Evolutionary conservation across 1,139 yeast species (phyloP).

Genomic region (Yamadazyma diddensiae): DNA sequence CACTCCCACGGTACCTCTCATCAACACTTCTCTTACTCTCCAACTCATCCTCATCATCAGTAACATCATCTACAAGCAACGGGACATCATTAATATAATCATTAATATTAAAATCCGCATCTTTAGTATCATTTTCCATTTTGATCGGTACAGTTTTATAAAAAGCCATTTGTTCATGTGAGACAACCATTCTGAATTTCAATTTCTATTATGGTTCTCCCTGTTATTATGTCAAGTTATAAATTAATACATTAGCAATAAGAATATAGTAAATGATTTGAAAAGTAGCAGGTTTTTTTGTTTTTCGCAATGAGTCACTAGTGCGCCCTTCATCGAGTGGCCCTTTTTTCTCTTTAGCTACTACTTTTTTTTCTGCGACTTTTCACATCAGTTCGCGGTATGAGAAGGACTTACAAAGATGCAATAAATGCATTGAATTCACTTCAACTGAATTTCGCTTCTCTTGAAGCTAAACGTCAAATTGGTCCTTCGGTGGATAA

Average conservation of each 20-base stretch:
- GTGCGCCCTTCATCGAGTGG: too few relatives aligned
- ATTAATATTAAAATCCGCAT: conserved; percentile 11
- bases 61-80: conserved; percentile 12
- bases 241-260: too few relatives aligned
- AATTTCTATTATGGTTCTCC: too few relatives aligned
- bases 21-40: conserved; percentile 24
- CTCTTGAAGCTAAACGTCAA: conserved; percentile 76
- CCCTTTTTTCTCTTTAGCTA: too few relatives aligned
- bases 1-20: conserved; percentile 1
- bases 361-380: too few relatives aligned
- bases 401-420: conserved; percentile 48
- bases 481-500: conserved; percentile 61
- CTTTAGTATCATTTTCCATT: conserved; percentile 1
- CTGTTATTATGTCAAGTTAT: too few relatives aligned
- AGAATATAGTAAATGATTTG: too few relatives aligned
- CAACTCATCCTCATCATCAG: conserved; percentile 14
- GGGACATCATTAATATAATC: conserved; percentile 17
- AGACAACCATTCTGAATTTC: conserved; percentile 7
- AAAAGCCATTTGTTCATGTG: conserved; percentile 8
- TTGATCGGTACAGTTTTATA: conserved; percentile 4
- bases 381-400: conserved; percentile 1
- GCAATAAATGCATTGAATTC: conserved; percentile 85
- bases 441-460: conserved; percentile 87
- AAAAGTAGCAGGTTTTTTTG: too few relatives aligned
- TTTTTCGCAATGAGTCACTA: too few relatives aligned